These are phyloP conservation scores for Colletotrichum sp. DNA, from an alignment of 2,329 filamentous ascomycete genomes.

Conservation along the genomic window DNA sequence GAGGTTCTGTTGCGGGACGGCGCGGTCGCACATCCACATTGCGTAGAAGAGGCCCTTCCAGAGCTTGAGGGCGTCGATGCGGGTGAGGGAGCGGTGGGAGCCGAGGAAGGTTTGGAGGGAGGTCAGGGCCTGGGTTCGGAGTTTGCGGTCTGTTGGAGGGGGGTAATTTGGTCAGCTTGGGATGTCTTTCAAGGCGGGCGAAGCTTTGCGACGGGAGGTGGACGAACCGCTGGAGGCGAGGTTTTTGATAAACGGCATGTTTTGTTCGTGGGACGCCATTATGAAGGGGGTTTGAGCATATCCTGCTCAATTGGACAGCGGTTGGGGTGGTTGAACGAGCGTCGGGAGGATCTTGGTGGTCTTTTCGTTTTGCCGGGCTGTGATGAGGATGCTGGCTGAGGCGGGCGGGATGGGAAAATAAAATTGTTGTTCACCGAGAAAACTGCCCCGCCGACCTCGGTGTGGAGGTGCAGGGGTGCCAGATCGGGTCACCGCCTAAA, in stretches of 20 bases:
- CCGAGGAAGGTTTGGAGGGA: conserved; percentile 81
- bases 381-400: neutral
- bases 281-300: conserved; percentile 11
- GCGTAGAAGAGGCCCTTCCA: conserved; percentile 96
- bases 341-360: neutral
- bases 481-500: conserved; percentile 10
- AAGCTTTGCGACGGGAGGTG: neutral
- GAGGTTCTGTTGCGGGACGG: conserved; percentile 84
- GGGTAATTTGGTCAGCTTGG: neutral
- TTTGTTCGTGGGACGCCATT: conserved; percentile 49
- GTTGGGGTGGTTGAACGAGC: neutral
- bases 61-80: conserved; percentile 81
- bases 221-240: conserved; percentile 81
- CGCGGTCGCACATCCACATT: conserved; percentile 92
- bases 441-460: conserved; percentile 18
- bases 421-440: conserved; percentile 23
- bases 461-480: neutral
- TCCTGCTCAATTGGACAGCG: neutral
- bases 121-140: conserved; percentile 76
- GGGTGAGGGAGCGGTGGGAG: conserved; percentile 62
- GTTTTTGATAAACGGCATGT: conserved; percentile 80
- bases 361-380: neutral
- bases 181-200: neutral
- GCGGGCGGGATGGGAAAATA: conserved; percentile 13
- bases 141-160: conserved; percentile 70